A percentile compares a stretch with the other conserved stretches of the same genome.
phyloP scores from a whole-genome alignment of 345 rosid genomes.

The Sisymbrium altissimum region DNA sequence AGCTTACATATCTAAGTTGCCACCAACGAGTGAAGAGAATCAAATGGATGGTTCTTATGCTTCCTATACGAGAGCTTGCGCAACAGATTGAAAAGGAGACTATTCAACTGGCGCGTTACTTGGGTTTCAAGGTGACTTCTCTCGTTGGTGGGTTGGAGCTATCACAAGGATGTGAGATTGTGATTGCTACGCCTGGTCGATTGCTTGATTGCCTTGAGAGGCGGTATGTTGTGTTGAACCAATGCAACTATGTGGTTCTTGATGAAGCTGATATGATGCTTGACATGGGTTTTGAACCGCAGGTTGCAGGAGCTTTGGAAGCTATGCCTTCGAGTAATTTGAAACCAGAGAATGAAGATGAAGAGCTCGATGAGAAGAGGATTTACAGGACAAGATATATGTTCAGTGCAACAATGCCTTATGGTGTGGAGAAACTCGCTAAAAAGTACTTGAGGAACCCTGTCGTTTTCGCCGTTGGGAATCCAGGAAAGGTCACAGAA shows the following conservation, averaged over 20 bases:
- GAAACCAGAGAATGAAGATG: slow-evolving; percentile 93
- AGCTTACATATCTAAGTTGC: slow-evolving; percentile 81
- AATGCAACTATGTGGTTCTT: slow-evolving; percentile 90
- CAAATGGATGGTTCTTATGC: slow-evolving; percentile 96
- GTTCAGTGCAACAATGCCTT: slow-evolving; percentile 97
- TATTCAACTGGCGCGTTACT: slow-evolving; percentile 77
- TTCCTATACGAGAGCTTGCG: slow-evolving; percentile 89
- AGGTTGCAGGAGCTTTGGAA: slow-evolving; percentile 79
- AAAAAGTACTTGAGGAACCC: slow-evolving; percentile 93
- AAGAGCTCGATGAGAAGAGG: slow-evolving; percentile 83
- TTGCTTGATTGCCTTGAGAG: slow-evolving; percentile 89
- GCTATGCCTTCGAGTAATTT: slow-evolving; percentile 94
- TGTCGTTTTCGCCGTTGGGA: slow-evolving; percentile 84
- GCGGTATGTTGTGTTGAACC: slow-evolving; percentile 84
- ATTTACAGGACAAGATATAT: slow-evolving; percentile 89
- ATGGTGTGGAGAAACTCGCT: slow-evolving; percentile 85
- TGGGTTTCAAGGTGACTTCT: slow-evolving; percentile 76
- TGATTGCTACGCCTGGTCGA: slow-evolving; percentile 91
- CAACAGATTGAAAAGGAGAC: slow-evolving; percentile 97
- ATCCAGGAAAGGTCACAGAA: slow-evolving; percentile 90
- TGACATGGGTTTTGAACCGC: slow-evolving; percentile 92
- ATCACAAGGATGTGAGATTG: slow-evolving; percentile 94
- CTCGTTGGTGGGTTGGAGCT: slow-evolving; percentile 91
- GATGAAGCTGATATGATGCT: slow-evolving; percentile 98
- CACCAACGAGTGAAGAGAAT: slow-evolving; percentile 75